Evolutionary conservation across 768 basidiomycete genomes (phyloP).

Genomic region (Steccherinum ochraceum): DNA sequence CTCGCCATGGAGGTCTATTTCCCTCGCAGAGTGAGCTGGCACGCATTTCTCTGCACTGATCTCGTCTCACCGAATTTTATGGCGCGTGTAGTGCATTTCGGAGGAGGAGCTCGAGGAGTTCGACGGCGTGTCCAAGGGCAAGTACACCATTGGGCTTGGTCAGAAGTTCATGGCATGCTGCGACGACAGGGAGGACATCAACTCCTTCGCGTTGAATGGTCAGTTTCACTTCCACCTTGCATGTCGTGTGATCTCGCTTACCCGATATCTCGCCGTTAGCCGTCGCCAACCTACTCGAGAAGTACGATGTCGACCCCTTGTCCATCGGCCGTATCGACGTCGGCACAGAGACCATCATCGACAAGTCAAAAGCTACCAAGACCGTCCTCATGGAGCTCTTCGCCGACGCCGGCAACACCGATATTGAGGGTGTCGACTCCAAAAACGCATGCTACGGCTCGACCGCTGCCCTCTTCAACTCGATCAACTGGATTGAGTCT

Average conservation of each 20-base stretch:
- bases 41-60: not conserved
- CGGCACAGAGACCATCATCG: constrained; percentile 98
- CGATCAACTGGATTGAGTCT: constrained; percentile 96
- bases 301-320: constrained; percentile 93
- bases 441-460: constrained; percentile 99
- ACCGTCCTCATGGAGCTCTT: constrained; percentile 99
- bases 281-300: constrained; percentile 83
- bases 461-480: constrained; percentile 98
- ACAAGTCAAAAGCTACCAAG: constrained; percentile 99
- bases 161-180: constrained; percentile 99
- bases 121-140: constrained; percentile 91
- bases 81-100: constrained; percentile 73
- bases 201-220: constrained; percentile 96
- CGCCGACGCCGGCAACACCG: constrained; percentile 84
- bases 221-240: constrained; percentile 18
- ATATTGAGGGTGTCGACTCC: constrained; percentile 98
- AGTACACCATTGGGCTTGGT: constrained; percentile 98
- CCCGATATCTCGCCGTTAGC: constrained; percentile 38
- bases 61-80: not conserved
- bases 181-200: constrained; percentile 98
- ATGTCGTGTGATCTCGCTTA: not conserved
- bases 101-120: constrained; percentile 92
- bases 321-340: constrained; percentile 98
- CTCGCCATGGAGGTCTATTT: constrained; percentile 94
- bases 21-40: constrained; percentile 68